Conservation (phyloP, 1,284 basidiomycete genomes). For the Rhodofomes roseus region DNA sequence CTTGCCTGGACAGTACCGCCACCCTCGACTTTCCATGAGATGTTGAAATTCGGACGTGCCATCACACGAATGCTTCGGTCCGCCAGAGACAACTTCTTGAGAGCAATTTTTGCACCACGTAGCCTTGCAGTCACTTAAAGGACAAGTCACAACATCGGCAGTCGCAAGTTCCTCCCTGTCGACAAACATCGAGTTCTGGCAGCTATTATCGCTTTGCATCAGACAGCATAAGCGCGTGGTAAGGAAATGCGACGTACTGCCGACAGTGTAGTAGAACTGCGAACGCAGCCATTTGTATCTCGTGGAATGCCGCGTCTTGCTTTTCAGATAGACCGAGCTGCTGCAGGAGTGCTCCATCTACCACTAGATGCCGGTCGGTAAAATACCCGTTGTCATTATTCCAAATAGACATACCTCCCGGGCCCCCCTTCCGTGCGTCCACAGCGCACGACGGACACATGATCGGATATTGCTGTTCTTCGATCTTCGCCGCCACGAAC, state of each 20-base stretch:
- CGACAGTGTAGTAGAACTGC: slow-evolving; percentile 52
- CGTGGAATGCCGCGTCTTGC: slow-evolving; percentile 44
- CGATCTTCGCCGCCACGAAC: slow-evolving; percentile 44
- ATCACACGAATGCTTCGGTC: slow-evolving; percentile 51
- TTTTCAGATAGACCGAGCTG: slow-evolving; percentile 46
- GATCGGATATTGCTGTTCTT: slow-evolving; percentile 55
- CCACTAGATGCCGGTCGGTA: slow-evolving; percentile 27
- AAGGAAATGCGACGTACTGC: slow-evolving; percentile 30
- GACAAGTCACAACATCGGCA: slow-evolving; percentile 37
- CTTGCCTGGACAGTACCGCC: slow-evolving; percentile 57
- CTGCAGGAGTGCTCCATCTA: slow-evolving; percentile 39
- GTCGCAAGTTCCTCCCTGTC: slow-evolving; percentile 46
- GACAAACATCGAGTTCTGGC: slow-evolving; percentile 42
- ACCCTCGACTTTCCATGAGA: slow-evolving; percentile 47
- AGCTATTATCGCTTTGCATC: slow-evolving; percentile 29
- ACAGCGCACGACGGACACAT: slow-evolving; percentile 53
- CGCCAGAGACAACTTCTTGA: slow-evolving; percentile 35
- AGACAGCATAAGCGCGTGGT: neutral
- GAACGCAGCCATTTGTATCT: slow-evolving; percentile 51
- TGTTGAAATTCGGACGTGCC: slow-evolving; percentile 50
- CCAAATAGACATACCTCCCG: slow-evolving; percentile 33
- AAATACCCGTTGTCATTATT: too few relatives aligned
- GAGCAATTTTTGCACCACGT: slow-evolving; percentile 54
- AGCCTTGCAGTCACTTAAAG: slow-evolving; percentile 41
- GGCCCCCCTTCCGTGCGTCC: slow-evolving; percentile 20